A percentile compares a stretch with the other conserved stretches of the same genome.
These are phyloP conservation scores for Paraphaeosphaeria minitans DNA, from an alignment of 2,329 filamentous ascomycete species.

Conservation along the genomic window DNA sequence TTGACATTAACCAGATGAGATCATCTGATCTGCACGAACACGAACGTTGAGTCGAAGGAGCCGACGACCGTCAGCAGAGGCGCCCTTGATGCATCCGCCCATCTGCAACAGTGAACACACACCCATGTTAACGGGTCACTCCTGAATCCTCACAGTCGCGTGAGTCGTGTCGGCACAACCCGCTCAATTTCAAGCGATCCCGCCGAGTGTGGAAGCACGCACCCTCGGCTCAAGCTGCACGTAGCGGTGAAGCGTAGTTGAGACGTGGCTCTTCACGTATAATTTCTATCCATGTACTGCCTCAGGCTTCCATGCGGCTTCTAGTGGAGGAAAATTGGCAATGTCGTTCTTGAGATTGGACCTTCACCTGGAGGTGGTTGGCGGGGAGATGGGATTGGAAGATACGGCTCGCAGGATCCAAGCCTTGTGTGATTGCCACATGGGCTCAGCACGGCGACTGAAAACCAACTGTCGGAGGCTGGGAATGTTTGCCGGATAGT, in stretches of 20 bases:
- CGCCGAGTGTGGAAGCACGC: not conserved
- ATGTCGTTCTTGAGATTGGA: not conserved
- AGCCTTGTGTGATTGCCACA: slow-evolving; percentile 19
- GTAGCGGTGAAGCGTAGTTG: slow-evolving; percentile 1
- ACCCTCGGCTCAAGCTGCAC: slow-evolving; percentile 12
- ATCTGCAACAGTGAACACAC: no score
- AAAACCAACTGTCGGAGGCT: slow-evolving; percentile 1
- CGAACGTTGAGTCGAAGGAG: not conserved
- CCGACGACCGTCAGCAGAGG: not conserved
- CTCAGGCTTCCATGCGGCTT: slow-evolving; percentile 29
- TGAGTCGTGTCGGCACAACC: slow-evolving; percentile 2
- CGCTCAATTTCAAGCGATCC: not conserved
- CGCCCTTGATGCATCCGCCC: not conserved
- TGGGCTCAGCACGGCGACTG: not conserved
- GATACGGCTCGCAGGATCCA: slow-evolving; percentile 24
- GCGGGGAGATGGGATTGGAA: slow-evolving; percentile 28
- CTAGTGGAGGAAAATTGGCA: slow-evolving; percentile 25
- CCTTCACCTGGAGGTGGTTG: slow-evolving; percentile 15
- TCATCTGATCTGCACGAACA: slow-evolving; percentile 8
- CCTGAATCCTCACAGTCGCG: slow-evolving; percentile 2
- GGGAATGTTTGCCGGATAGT: not conserved
- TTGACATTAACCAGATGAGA: not conserved
- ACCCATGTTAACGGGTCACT: not conserved
- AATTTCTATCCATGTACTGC: slow-evolving; percentile 24
- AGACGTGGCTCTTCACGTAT: slow-evolving; percentile 18